These are phyloP conservation scores for Medicago ruthenica DNA, from an alignment of 306 rosid species.

Conservation along the genomic window DNA sequence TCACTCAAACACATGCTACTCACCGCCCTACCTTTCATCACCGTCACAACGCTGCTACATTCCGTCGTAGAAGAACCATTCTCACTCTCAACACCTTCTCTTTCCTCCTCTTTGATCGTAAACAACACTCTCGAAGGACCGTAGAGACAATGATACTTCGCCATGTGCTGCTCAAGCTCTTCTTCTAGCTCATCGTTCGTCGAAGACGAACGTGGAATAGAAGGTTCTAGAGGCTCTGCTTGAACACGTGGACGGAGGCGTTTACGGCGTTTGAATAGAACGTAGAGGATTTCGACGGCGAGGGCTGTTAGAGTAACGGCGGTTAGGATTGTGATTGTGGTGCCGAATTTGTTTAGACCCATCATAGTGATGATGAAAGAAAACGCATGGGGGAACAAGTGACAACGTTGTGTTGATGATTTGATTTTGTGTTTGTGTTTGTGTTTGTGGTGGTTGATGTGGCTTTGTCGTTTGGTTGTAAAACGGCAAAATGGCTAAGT, in stretches of 20 bases:
- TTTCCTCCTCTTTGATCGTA: slow-evolving; percentile 61
- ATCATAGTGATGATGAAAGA: slow-evolving; percentile 38
- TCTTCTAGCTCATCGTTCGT: slow-evolving; percentile 36
- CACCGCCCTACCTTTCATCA: background rate
- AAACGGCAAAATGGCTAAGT: background rate
- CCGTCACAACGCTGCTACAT: background rate
- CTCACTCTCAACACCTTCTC: slow-evolving; percentile 52
- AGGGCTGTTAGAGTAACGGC: slow-evolving; percentile 47
- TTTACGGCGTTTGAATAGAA: slow-evolving; percentile 47
- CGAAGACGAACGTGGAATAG: slow-evolving; percentile 39
- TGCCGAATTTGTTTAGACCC: slow-evolving; percentile 53
- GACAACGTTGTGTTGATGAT: slow-evolving; percentile 1
- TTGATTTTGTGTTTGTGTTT: background rate
- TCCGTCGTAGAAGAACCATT: slow-evolving; percentile 26
- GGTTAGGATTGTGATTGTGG: slow-evolving; percentile 42
- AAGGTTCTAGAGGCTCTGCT: slow-evolving; percentile 49
- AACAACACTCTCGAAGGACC: slow-evolving; percentile 50
- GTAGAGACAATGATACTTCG: slow-evolving; percentile 45
- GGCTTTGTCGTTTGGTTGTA: background rate
- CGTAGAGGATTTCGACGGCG: slow-evolving; percentile 44
- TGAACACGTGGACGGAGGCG: slow-evolving; percentile 42
- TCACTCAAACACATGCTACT: slow-evolving; percentile 27
- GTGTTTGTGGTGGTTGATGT: slow-evolving; percentile 22
- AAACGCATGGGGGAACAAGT: background rate
- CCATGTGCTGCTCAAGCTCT: slow-evolving; percentile 45